These are phyloP conservation scores for Lepiota subincarnata DNA, from an alignment of 768 basidiomycete species.

Conservation along the genomic window DNA sequence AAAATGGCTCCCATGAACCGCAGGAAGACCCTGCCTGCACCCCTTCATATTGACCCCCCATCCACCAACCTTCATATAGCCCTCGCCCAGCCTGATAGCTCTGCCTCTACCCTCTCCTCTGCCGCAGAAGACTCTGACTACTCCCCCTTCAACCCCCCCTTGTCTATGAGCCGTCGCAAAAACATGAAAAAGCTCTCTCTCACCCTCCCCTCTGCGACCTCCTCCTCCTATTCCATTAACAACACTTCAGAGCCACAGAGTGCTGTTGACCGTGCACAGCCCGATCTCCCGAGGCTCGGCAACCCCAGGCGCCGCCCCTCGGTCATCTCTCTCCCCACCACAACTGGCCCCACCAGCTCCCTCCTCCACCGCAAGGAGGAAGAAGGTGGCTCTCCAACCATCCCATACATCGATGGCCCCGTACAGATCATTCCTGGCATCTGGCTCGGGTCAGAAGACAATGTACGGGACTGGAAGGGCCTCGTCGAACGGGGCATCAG, in stretches of 20 bases:
- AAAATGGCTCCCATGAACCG: slow-evolving; percentile 33
- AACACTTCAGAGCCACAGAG: slow-evolving; percentile 32
- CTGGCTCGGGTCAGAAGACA: slow-evolving; percentile 91
- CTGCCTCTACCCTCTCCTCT: slow-evolving; percentile 49
- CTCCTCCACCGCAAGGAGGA: slow-evolving; percentile 63
- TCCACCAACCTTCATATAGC: slow-evolving; percentile 44
- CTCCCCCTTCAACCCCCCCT: slow-evolving; percentile 31
- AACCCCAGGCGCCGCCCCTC: slow-evolving; percentile 54
- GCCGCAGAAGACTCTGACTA: slow-evolving; percentile 50
- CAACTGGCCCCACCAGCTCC: slow-evolving; percentile 46
- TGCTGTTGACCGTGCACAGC: slow-evolving; percentile 21
- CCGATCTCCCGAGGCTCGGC: slow-evolving; percentile 25
- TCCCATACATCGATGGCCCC: slow-evolving; percentile 79
- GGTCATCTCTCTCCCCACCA: slow-evolving; percentile 61
- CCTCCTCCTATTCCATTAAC: slow-evolving; percentile 50
- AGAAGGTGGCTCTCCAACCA: slow-evolving; percentile 47
- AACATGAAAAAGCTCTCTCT: slow-evolving; percentile 80
- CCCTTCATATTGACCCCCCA: slow-evolving; percentile 58
- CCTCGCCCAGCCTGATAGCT: slow-evolving; percentile 42
- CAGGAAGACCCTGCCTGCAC: slow-evolving; percentile 50
- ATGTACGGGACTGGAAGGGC: slow-evolving; percentile 75
- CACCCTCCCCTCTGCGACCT: slow-evolving; percentile 56
- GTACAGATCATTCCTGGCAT: slow-evolving; percentile 80
- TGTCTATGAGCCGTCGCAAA: slow-evolving; percentile 38
- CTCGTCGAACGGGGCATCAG: slow-evolving; percentile 71